Conservation (phyloP, 768 basidiomycete genomes). For the Psilocybe azurescens region DNA sequence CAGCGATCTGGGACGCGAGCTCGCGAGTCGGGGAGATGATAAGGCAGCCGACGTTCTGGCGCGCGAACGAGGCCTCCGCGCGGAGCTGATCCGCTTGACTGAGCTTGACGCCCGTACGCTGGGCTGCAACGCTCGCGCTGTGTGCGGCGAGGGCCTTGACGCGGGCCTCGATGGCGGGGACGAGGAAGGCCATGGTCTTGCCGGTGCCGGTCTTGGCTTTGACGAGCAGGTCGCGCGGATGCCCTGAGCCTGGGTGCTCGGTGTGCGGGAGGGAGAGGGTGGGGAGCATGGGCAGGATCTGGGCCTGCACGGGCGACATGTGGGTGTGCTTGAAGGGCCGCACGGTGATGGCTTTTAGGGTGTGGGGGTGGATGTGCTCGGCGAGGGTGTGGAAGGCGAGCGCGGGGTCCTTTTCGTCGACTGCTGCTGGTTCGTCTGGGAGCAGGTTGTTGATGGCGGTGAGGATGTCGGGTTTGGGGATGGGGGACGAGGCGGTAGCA, state of each 20-base stretch:
- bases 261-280: constrained; percentile 54
- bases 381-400: constrained; percentile 37
- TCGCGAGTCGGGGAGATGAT: constrained; percentile 92
- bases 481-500: not conserved
- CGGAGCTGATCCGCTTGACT: not conserved
- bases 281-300: constrained; percentile 80
- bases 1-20: constrained; percentile 87
- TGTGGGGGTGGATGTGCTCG: constrained; percentile 40
- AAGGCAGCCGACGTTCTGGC: constrained; percentile 66
- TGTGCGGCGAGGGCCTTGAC: constrained; percentile 57
- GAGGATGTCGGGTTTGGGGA: not conserved
- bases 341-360: constrained; percentile 63
- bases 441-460: not conserved
- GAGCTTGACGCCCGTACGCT: not conserved
- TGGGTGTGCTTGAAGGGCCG: constrained; percentile 68
- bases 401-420: constrained; percentile 8
- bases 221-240: constrained; percentile 75
- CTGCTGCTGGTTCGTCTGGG: not conserved
- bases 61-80: constrained; percentile 31
- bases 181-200: constrained; percentile 87
- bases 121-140: constrained; percentile 24
- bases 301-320: constrained; percentile 86
- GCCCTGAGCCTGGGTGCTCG: constrained; percentile 29
- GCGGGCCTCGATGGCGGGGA: constrained; percentile 85
- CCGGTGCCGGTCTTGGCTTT: constrained; percentile 91